Base-by-base conservation (phyloP, 2,329 filamentous ascomycete species). In the Colletotrichum godetiae region DNA sequence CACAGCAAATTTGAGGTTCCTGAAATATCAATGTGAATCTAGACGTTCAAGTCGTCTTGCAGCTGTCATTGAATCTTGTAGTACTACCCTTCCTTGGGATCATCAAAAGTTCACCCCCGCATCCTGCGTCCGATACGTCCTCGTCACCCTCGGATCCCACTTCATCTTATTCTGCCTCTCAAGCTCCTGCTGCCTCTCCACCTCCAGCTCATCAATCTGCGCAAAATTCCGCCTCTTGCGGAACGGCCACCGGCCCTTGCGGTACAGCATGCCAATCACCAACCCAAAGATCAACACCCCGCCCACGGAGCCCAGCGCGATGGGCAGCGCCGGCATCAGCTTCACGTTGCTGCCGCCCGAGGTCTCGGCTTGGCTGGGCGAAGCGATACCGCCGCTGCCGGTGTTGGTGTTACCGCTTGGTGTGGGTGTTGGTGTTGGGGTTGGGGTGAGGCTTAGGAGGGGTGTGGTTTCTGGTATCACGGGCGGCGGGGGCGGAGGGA, bases 291-390 rank as follows among this genome's bases (percentile, higher is more conserved):
- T 62, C n/a, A 75, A 27, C 4, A 75, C 68, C 46, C 74, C 74
- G 13, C 73, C 74, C 3, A 67, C 73, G 22, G 73, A 65, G 22
- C 74, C 74, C 2, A 75, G 62, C 6, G 74, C 53, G 59, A 75
- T 75, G 2, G 74, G 73, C 62, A 75, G 73, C 37, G 74, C 74
- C 15, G 74, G 74, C 74, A 75, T 75, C 31, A 75, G 61, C 15
- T 62, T 63, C 12, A 72, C 61, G 56, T 56, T 33, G 19, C 42
- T 22, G n/a, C 58, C 57, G 33, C 59, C 24, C 15, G 65, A 53
- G 7, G 27, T 33, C 42, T 70, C 53, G 5, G 70, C 70, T 31
- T 73, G 70, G 33, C 70, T 73, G 19, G 70, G 70, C n/a, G 46
- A 52, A 4, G 65, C 69, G 19, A 68, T 65, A 22, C 60, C 61